Conservation (phyloP, 768 basidiomycete species). For the Boletus subparvulus region DNA sequence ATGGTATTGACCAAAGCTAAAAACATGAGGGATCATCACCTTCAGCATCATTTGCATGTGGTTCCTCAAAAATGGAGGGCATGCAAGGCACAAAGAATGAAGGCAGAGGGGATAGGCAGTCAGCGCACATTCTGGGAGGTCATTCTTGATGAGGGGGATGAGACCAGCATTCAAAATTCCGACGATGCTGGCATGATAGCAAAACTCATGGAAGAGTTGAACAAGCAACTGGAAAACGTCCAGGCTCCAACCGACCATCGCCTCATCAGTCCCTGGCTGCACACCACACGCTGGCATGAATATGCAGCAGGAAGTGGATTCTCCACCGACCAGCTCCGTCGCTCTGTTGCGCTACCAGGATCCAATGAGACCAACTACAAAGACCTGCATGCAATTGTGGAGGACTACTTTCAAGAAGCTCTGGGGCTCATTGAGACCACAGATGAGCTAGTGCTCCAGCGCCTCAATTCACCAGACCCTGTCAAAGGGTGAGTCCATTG, state of each 20-base stretch:
- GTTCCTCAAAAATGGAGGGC: not conserved
- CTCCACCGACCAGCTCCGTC: fast-evolving
- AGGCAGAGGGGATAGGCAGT: not conserved
- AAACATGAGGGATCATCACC: not conserved
- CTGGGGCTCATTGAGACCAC: not conserved
- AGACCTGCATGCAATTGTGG: fast-evolving
- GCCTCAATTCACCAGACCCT: conserved; percentile 12
- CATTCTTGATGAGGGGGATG: no score
- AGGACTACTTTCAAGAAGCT: not conserved
- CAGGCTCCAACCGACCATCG: not conserved
- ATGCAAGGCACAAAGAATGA: not conserved
- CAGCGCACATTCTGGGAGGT: not conserved
- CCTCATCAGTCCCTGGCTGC: not conserved
- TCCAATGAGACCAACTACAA: not conserved
- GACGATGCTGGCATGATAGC: no score
- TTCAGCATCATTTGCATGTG: not conserved
- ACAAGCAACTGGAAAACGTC: not conserved
- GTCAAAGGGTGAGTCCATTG: not conserved
- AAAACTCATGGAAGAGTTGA: not conserved
- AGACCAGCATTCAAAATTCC: no score
- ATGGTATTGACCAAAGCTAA: not conserved
- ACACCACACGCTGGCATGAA: not conserved
- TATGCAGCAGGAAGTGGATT: fast-evolving
- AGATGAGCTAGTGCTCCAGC: conserved; percentile 9
- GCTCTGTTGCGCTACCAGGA: fast-evolving